These are phyloP conservation scores for Pseudonectria buxi DNA, from an alignment of 2,329 filamentous ascomycete species.

Conservation along the genomic window DNA sequence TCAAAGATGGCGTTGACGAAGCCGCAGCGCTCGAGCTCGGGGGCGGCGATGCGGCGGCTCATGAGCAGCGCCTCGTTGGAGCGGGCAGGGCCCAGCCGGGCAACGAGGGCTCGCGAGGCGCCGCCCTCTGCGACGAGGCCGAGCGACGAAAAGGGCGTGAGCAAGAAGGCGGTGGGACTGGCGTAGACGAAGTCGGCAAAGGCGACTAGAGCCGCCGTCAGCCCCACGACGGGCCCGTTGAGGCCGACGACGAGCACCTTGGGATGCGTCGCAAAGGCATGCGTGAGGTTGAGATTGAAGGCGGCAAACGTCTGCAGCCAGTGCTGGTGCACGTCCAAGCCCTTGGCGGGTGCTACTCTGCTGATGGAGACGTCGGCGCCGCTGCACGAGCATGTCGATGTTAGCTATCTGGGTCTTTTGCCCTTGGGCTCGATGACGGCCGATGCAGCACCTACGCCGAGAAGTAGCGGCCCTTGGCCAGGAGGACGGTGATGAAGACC, in stretches of 20 bases:
- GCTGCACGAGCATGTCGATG: slow-evolving; percentile 36
- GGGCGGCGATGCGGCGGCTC: slow-evolving; percentile 67
- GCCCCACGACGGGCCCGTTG: slow-evolving; percentile 85
- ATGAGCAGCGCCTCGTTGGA: slow-evolving; percentile 93
- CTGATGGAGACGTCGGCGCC: slow-evolving; percentile 69
- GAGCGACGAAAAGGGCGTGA: slow-evolving; percentile 86
- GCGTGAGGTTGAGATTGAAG: slow-evolving; percentile 84
- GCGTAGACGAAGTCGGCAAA: slow-evolving; percentile 92
- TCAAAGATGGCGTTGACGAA: slow-evolving; percentile 82
- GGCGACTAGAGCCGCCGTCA: slow-evolving; percentile 75
- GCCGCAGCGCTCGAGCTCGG: slow-evolving; percentile 67
- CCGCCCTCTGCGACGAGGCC: slow-evolving; percentile 88
- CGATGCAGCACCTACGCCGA: slow-evolving; percentile 60
- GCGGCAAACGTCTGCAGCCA: slow-evolving; percentile 68
- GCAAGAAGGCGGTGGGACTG: slow-evolving; percentile 71
- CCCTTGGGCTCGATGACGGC: not conserved
- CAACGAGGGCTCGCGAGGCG: slow-evolving; percentile 69
- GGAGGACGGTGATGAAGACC: slow-evolving; percentile 76
- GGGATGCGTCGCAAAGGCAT: slow-evolving; percentile 86
- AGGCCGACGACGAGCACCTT: slow-evolving; percentile 89
- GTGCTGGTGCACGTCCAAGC: slow-evolving; percentile 37
- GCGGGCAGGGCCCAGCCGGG: slow-evolving; percentile 69
- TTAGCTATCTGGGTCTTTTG: not conserved
- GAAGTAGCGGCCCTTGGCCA: slow-evolving; percentile 77
- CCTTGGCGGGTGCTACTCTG: slow-evolving; percentile 33